Conservation (phyloP, 2,329 filamentous ascomycete species). For the Colletotrichum sansevieriae region DNA sequence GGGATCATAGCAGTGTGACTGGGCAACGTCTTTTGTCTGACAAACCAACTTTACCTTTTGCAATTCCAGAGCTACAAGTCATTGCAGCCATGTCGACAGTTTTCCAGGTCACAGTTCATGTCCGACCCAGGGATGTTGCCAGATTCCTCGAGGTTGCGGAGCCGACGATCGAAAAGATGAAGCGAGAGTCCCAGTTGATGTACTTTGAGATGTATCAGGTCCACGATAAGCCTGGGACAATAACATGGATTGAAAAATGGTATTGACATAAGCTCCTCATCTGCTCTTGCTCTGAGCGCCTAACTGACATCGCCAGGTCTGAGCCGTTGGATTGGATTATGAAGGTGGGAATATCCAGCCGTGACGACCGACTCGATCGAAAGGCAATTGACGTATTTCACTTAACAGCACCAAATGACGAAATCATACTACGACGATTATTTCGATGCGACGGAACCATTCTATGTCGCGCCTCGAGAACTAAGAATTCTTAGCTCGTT, state of each 20-base stretch:
- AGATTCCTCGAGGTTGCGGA: constrained; percentile 25
- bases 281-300: no score
- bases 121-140: constrained; percentile 29
- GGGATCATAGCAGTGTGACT: neutral
- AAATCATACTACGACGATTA: constrained; percentile 37
- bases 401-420: constrained; percentile 35
- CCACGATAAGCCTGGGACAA: constrained; percentile 34
- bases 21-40: neutral
- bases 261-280: neutral
- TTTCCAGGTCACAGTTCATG: constrained; percentile 36
- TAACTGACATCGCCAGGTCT: constrained; percentile 8
- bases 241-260: constrained; percentile 40
- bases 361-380: no score
- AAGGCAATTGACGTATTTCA: neutral
- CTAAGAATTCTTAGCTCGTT: constrained; percentile 30
- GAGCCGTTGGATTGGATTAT: constrained; percentile 38
- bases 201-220: constrained; percentile 38
- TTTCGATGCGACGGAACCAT: constrained; percentile 35
- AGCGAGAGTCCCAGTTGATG: constrained; percentile 34
- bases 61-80: neutral
- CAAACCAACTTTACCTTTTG: neutral
- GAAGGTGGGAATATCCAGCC: constrained; percentile 2
- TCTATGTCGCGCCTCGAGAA: constrained; percentile 31
- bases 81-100: constrained; percentile 29
- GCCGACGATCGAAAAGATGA: constrained; percentile 36